These are phyloP conservation scores for Suillus clintonianus DNA, from an alignment of 768 basidiomycete genomes.

Conservation along the genomic window DNA sequence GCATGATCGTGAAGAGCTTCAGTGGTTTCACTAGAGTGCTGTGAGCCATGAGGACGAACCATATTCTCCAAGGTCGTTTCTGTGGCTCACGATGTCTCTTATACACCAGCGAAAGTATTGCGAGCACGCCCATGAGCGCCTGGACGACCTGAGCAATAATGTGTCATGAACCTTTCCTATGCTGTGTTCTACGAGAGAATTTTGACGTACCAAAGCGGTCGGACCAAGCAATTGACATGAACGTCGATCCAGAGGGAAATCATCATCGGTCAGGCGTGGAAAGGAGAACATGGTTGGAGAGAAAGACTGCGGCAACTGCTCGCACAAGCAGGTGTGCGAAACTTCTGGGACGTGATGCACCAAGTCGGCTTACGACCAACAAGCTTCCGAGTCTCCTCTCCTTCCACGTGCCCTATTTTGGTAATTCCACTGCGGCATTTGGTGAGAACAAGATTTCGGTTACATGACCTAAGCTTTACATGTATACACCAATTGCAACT, in stretches of 20 bases:
- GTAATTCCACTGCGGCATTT: background rate
- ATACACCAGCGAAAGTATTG: conserved; percentile 82
- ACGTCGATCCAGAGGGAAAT: conserved; percentile 42
- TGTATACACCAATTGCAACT: background rate
- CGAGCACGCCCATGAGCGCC: conserved; percentile 85
- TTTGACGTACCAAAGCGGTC: conserved; percentile 42
- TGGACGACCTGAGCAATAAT: conserved; percentile 63
- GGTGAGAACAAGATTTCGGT: background rate
- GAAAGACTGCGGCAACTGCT: too few species aligned
- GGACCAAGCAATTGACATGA: conserved; percentile 49
- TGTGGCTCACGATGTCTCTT: conserved; percentile 87
- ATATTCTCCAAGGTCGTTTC: conserved; percentile 91
- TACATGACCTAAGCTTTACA: background rate
- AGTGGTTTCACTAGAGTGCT: conserved; percentile 11
- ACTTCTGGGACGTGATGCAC: background rate
- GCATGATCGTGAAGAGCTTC: conserved; percentile 1
- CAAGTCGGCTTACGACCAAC: background rate
- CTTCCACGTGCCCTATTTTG: background rate
- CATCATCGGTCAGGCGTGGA: conserved; percentile 10
- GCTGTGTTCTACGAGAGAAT: background rate
- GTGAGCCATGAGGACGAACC: conserved; percentile 46
- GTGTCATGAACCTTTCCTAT: conserved; percentile 3
- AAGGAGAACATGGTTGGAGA: conserved; percentile 16
- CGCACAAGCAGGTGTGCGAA: background rate
- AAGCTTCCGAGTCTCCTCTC: background rate